A percentile compares a stretch with the other conserved stretches of the same genome.
phyloP scores from a whole-genome alignment of 1,139 yeast genomes.

The Yamadazyma kanchanaburiensis region DNA sequence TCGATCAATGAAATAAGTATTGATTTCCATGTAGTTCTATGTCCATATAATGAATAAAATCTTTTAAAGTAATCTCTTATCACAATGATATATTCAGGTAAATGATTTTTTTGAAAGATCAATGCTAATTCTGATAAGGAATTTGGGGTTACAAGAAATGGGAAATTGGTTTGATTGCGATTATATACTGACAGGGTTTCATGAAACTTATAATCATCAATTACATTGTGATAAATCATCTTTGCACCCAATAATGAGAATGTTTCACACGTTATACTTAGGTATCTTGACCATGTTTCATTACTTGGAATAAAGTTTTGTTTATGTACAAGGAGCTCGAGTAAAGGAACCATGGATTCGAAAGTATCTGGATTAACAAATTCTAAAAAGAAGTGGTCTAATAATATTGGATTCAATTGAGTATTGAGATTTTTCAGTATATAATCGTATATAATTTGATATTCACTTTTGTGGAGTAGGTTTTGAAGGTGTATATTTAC shows the following conservation, averaged over 20 bases:
- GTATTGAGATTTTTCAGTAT: too few relatives aligned
- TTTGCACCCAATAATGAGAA: slow-evolving; percentile 32
- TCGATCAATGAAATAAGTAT: slow-evolving; percentile 30
- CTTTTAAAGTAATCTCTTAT: slow-evolving; percentile 33
- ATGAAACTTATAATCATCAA: slow-evolving; percentile 23
- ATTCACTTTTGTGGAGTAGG: too few relatives aligned
- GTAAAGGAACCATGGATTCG: slow-evolving; percentile 19
- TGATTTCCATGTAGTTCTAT: slow-evolving; percentile 23
- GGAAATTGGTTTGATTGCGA: slow-evolving; percentile 14
- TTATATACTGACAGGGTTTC: slow-evolving; percentile 17
- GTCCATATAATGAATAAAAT: slow-evolving; percentile 35
- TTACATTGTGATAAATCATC: slow-evolving; percentile 33
- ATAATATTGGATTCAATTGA: slow-evolving; percentile 11
- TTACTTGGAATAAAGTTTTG: slow-evolving; percentile 22
- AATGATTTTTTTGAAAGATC: slow-evolving; percentile 27
- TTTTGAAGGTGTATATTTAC: too few relatives aligned
- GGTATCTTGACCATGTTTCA: slow-evolving; percentile 33
- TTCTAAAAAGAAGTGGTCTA: slow-evolving; percentile 16
- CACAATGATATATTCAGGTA: slow-evolving; percentile 27
- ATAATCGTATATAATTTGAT: too few relatives aligned
- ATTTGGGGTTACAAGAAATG: slow-evolving; percentile 30
- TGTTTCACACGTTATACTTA: slow-evolving; percentile 22
- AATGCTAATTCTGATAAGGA: slow-evolving; percentile 23
- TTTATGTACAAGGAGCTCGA: slow-evolving; percentile 19
- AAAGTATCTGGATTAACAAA: slow-evolving; percentile 12